A percentile compares a stretch with the other conserved stretches of the same genome.
These are phyloP conservation scores for Venustampulla echinocandica DNA, from an alignment of 495 filamentous ascomycete genomes.

Conservation along the genomic window DNA sequence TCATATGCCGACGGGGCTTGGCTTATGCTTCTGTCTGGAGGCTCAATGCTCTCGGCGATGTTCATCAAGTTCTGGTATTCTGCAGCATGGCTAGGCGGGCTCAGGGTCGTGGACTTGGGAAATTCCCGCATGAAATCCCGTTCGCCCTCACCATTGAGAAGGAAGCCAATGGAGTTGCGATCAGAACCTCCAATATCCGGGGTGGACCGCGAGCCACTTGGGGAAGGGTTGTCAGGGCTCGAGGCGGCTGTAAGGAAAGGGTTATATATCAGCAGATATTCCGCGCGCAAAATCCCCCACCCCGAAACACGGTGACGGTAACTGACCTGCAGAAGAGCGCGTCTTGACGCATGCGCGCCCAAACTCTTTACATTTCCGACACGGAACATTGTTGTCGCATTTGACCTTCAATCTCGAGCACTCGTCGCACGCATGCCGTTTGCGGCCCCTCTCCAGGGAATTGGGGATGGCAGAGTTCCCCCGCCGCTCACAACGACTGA, in stretches of 20 bases:
- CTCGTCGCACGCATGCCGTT: constrained; percentile 23
- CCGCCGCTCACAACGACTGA: constrained; percentile 19
- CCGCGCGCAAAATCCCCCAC: not conserved
- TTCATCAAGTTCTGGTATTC: not conserved
- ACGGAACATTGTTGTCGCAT: constrained; percentile 23
- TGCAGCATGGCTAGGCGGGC: constrained; percentile 1
- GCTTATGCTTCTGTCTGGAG: not conserved
- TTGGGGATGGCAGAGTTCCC: constrained; percentile 19
- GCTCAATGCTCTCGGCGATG: not conserved
- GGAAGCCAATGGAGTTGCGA: constrained; percentile 23
- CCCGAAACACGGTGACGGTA: constrained; percentile 6
- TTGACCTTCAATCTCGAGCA: constrained; percentile 25
- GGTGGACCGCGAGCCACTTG: constrained; percentile 6
- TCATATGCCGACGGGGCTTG: constrained; percentile 1
- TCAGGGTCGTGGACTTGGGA: constrained; percentile 13
- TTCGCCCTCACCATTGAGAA: constrained; percentile 19
- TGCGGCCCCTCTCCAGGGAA: constrained; percentile 20
- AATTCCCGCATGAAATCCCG: constrained; percentile 20
- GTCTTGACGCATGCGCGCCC: constrained; percentile 22
- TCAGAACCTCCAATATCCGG: constrained; percentile 16
- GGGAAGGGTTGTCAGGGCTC: constrained; percentile 11
- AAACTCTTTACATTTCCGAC: constrained; percentile 23
- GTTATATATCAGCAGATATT: constrained; percentile 2
- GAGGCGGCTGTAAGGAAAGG: constrained; percentile 12
- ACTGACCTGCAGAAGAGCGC: constrained; percentile 1